phyloP scores from a whole-genome alignment of 495 filamentous ascomycete species.

The Penicillium crystallinum region DNA sequence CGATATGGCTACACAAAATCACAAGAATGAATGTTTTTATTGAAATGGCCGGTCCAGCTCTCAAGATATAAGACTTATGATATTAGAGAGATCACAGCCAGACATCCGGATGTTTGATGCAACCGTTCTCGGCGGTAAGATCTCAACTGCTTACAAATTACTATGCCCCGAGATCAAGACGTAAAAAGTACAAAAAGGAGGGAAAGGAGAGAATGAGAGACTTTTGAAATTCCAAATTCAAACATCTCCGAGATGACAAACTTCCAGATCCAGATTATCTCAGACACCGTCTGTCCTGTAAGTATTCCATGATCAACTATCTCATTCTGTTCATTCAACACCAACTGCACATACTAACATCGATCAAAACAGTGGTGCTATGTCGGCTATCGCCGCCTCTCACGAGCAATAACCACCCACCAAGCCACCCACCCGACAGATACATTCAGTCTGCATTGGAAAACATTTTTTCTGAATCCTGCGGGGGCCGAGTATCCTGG shows the following conservation, averaged over 20 bases:
- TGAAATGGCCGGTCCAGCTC: no score
- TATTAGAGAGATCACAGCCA: no score
- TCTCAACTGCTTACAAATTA: constrained; percentile 3
- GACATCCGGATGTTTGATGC: no score
- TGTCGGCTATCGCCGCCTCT: constrained; percentile 71
- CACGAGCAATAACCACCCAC: constrained; percentile 63
- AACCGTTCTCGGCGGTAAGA: no score
- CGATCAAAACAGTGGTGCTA: constrained; percentile 57
- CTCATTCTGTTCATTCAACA: not conserved
- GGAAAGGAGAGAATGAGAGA: no score
- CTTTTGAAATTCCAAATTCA: not conserved
- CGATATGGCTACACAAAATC: no score
- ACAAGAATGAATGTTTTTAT: no score
- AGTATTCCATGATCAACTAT: constrained; percentile 13
- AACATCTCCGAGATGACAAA: constrained; percentile 56
- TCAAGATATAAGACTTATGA: no score
- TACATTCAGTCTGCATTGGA: constrained; percentile 67
- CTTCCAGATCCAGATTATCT: constrained; percentile 69
- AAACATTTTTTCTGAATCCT: constrained; percentile 77
- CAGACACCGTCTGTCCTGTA: constrained; percentile 73
- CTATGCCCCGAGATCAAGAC: not conserved
- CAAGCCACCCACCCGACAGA: constrained; percentile 54
- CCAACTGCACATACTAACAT: not conserved
- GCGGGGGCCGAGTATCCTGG: constrained; percentile 48
- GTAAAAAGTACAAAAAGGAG: no score